Conservation (phyloP, 768 basidiomycete species). For the Exidia glandulosa region DNA sequence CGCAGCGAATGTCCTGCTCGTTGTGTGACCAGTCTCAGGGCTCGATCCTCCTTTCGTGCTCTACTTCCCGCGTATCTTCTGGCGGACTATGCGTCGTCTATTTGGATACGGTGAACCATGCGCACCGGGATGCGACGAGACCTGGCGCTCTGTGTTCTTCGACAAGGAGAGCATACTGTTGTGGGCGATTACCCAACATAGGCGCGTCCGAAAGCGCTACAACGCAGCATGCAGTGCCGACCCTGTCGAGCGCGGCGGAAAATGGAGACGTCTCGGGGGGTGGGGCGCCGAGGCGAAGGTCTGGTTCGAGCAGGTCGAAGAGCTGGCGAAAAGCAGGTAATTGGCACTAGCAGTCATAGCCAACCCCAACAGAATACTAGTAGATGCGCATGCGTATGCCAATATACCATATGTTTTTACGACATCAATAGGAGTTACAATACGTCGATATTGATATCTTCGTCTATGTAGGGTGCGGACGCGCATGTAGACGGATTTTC, state of each 20-base stretch:
- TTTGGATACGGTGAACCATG: conserved; percentile 24
- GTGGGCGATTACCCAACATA: conserved; percentile 39
- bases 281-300: conserved; percentile 31
- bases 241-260: conserved; percentile 23
- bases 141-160: conserved; percentile 30
- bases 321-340: background rate
- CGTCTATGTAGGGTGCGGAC: no score
- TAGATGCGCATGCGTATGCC: no score
- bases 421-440: no score
- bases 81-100: conserved; percentile 42
- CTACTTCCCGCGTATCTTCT: conserved; percentile 49
- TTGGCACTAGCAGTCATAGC: no score
- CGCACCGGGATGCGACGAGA: conserved; percentile 39
- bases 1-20: background rate
- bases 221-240: conserved; percentile 19
- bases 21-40: conserved; percentile 30
- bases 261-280: conserved; percentile 42
- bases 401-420: no score
- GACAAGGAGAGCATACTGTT: conserved; percentile 38
- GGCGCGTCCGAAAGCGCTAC: conserved; percentile 16
- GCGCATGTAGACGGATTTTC: no score
- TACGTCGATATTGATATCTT: no score
- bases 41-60: conserved; percentile 50
- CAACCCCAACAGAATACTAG: no score
- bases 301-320: conserved; percentile 24